A percentile compares a stretch with the other conserved stretches of the same genome.
Conservation (phyloP, 2,329 filamentous ascomycete genomes). For the Neoscytalidium dimidiatum region DNA sequence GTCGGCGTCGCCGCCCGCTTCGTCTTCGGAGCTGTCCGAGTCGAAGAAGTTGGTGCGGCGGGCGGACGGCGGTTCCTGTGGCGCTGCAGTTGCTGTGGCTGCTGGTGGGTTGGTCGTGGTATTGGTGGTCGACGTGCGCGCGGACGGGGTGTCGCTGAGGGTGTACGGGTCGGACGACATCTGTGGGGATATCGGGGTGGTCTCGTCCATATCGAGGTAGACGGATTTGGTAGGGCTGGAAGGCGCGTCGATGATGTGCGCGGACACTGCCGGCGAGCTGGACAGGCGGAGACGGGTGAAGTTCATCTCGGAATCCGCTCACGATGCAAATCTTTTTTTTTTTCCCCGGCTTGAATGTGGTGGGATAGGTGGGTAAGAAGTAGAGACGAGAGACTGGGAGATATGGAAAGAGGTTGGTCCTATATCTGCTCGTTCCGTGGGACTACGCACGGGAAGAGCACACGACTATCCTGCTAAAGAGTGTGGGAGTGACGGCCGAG, state of each 20-base stretch:
- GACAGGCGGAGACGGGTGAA: conserved; percentile 20
- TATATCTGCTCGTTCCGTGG: too few relatives aligned
- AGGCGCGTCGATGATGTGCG: conserved; percentile 31
- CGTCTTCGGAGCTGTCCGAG: conserved; percentile 25
- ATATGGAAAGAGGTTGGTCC: background rate
- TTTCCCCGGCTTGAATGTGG: background rate
- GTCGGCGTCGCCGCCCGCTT: background rate
- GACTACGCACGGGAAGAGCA: background rate
- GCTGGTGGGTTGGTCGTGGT: conserved; percentile 28
- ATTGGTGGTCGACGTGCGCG: conserved; percentile 19
- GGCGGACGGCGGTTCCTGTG: conserved; percentile 24
- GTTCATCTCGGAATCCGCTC: background rate
- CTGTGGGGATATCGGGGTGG: background rate
- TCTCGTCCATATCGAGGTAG: conserved; percentile 33
- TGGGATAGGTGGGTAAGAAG: too few relatives aligned
- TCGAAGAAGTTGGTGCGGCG: conserved; percentile 40
- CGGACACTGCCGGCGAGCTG: conserved; percentile 25
- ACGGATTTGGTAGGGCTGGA: conserved; percentile 37
- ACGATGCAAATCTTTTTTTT: background rate
- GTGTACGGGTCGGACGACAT: background rate
- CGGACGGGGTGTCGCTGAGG: background rate
- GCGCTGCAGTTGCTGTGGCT: background rate
- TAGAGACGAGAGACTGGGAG: background rate
- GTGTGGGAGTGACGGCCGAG: background rate
- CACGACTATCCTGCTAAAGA: background rate